Base-by-base conservation (phyloP, 805 yeast species). In the Ogataea pini region DNA sequence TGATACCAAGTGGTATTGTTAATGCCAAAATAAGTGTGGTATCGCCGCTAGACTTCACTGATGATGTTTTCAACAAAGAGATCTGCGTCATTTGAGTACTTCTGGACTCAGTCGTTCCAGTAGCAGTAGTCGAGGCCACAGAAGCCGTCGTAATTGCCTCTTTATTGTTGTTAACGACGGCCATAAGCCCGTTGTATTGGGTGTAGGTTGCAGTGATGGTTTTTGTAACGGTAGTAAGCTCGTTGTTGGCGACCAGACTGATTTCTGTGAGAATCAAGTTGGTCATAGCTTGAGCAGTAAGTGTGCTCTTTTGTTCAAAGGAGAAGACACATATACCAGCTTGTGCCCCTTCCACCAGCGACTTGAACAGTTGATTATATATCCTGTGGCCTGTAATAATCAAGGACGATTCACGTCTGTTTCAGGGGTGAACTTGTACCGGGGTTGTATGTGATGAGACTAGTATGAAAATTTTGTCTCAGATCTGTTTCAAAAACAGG, bases 141-240 rank as follows among this genome's bases (percentile, higher is more conserved):
- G 40, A 13, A 8, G 40, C 25, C 13, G 41, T 18, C 7, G 32
- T 9, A 9, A n/a, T 13, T 3, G 27, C 43, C n/a, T 36, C 44
- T 17, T 33, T 14, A 44, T 46, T 29, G 33, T 37, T 18, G 46
- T 46, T 29, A 27, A 48, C 47, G 10, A 20, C 34, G 4, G 53
- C 42, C 34, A 36, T 28, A 8, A 49, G 31, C 19, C 31, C 31
- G 16, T 49, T 36, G 27, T 29, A 43, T 18, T 25, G 47, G 2
- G 56, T 54, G 20, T 36, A 22, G 7, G 56, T 51, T 18, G 53
- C 48, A 17, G 42, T 31, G 31, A 54, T 27, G 27, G 58, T 54
- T 10, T 52, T 49, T 3, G 56, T 51, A 42, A 51, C 34, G 10
- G 58, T 54, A 22, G 58, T 54, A 7, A 54, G 38, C 14, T 54